Evolutionary conservation across 768 basidiomycete species (phyloP), one percentile per base, ranked within the genome.

Genomic region (Suillus weaverae): DNA sequence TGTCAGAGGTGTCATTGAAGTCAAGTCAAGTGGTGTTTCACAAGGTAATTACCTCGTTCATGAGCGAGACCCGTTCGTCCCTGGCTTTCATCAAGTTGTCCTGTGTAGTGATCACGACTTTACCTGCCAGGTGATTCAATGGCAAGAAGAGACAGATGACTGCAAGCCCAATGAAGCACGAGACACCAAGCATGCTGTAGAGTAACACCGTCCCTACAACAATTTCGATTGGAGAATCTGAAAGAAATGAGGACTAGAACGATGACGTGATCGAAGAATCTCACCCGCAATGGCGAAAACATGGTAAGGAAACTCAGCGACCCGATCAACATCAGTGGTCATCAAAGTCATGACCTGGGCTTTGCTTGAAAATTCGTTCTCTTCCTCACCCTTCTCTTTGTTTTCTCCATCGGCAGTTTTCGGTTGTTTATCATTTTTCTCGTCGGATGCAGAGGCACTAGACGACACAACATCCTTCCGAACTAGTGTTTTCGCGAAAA

Each of bases 331-430:
- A 69, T 97, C 95, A 6, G 94, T 95, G 7, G 95, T 96, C 92
- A 97, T 95, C 35, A 97, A 84, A 3, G 92, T 96, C 94, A 97
- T 95, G 70, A 97, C 88, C 78, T 97, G 86, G 7, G 86, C 85
- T 71, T 89, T 88, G 72, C 84, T 86, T 10, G 86, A 86, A 67
- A 88, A 86, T 56, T 87, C 85, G 30, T 85, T 83, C 63, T 87
- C 86, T 43, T 78, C 67, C 65, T 72, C 70, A 61, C 59, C 51
- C 39, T 62, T 66, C 4, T 63, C 71, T 63, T 69, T 51, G 60
- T 10, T 53, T 67, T 51, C 55, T 11, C n/a, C 44, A 4, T 69
- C 61, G 48, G 67, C 65, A 48, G 20, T 54, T 53, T 65, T 68
- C 55, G 69, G 61, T 50, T 70, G 66, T 55, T 67, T 66, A 1